Evolutionary conservation across 495 filamentous ascomycete genomes (phyloP).

Genomic region (Tuber calosporum): DNA sequence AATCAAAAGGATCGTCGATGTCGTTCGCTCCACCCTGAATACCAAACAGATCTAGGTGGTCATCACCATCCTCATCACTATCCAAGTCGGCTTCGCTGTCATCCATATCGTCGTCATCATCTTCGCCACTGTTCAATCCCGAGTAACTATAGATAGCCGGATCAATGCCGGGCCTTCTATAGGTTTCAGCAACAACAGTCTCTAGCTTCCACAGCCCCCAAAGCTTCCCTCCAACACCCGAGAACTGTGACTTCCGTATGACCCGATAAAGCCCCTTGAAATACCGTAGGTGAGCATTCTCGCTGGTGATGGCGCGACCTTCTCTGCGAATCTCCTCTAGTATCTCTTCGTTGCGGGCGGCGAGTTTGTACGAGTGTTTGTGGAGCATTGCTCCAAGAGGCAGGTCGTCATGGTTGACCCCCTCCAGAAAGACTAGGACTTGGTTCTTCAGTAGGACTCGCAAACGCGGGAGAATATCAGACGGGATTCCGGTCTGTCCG

Average conservation of each 20-base stretch:
- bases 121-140: neutral
- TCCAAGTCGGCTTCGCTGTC: neutral
- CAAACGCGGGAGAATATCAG: neutral
- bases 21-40: neutral
- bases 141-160: neutral
- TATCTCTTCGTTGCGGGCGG: neutral
- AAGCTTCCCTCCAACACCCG: constrained; percentile 1
- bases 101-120: neutral
- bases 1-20: neutral
- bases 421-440: neutral
- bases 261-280: neutral
- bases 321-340: neutral
- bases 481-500: neutral
- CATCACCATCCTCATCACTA: neutral
- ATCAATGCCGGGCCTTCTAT: constrained; percentile 1
- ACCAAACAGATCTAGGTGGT: neutral
- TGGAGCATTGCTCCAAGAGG: neutral
- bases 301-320: neutral
- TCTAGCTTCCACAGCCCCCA: neutral
- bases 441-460: neutral
- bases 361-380: constrained; percentile 1
- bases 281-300: neutral
- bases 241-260: constrained; percentile 3
- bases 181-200: neutral
- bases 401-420: neutral